These are phyloP conservation scores for Rhododendron mucronatum DNA, from an alignment of 148 eudicot genomes.

Conservation along the genomic window DNA sequence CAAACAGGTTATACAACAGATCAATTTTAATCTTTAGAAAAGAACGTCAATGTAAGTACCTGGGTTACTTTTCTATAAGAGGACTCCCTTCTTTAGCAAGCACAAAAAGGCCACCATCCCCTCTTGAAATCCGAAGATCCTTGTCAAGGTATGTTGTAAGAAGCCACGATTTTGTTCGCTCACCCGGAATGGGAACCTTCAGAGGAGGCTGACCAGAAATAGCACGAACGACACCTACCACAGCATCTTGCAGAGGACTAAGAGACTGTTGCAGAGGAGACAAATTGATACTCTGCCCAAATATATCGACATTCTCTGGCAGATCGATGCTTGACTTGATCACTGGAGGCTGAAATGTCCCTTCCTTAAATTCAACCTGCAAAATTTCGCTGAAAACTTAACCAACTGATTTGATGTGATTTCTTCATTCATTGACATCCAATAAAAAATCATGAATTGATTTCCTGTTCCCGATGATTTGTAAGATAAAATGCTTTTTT, in stretches of 20 bases:
- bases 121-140: slow-evolving; percentile 86
- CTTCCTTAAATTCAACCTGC: slow-evolving; percentile 91
- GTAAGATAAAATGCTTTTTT: not conserved
- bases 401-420: not conserved
- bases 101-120: slow-evolving; percentile 95
- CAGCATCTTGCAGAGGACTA: slow-evolving; percentile 66
- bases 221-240: slow-evolving; percentile 43
- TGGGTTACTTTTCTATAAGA: slow-evolving; percentile 49
- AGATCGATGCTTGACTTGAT: slow-evolving; percentile 74
- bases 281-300: slow-evolving; percentile 72
- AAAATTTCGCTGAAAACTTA: slow-evolving; percentile 3
- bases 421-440: not conserved
- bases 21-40: not conserved
- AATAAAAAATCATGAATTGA: not conserved
- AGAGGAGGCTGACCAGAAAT: slow-evolving; percentile 72
- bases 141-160: slow-evolving; percentile 80
- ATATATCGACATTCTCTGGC: slow-evolving; percentile 60
- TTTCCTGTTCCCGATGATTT: not conserved
- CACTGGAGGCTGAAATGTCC: slow-evolving; percentile 75
- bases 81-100: slow-evolving; percentile 89
- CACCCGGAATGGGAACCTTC: slow-evolving; percentile 77
- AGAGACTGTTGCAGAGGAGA: slow-evolving; percentile 77
- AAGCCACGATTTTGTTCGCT: slow-evolving; percentile 81
- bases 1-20: not conserved
- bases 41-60: not conserved